Evolutionary conservation across 305 asterid species (phyloP), one percentile per base, ranked within the genome.

Genomic region (Nicotiana rustica): DNA sequence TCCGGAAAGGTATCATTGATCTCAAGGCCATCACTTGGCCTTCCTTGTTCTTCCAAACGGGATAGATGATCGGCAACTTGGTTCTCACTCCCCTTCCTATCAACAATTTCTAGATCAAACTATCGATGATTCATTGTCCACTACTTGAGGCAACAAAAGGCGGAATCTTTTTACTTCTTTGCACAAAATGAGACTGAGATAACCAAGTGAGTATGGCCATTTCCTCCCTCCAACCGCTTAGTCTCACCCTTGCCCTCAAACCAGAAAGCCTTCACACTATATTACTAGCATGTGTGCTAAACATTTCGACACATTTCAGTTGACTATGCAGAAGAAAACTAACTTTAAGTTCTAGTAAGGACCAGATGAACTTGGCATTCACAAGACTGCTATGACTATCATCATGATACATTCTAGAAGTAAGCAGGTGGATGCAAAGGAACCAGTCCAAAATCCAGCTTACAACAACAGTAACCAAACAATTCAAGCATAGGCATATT

Each of bases 371-470:
- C 49, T 41, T 10, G 49, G 49, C 49, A 41, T 41, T 41, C 49
- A 41, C 49, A 41, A 41, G 49, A 41, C 49, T 41, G 12, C 0
- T 41, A 7, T 41, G 49, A 41, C 49, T 41, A 10, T 41, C 79
- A 49, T 73, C 59, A 49, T 21, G 8, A 71, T 47, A 73, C 62
- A 73, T 73, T 73, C 14, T 73, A 21, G 36, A 47, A 73, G 14
- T 41, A 73, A 71, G 29, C 79, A 73, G 25, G 14, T 71, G n/a
- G n/a, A 10, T 2, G 49, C 49, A 41, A 41, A 41, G 49, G 49
- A 41, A 41, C 49, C 12, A 6, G 13, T 44, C 77, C 35, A 44
- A 71, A 71, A 66, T 66, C 71, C 18, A 36, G 3, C 15, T 66
- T 66, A 66, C 70, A 44, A 13, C 21, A 29, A 44, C 1, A 9